Evolutionary conservation across 2,329 filamentous ascomycete species (phyloP).

Genomic region (Aspergillus novoparasiticus): DNA sequence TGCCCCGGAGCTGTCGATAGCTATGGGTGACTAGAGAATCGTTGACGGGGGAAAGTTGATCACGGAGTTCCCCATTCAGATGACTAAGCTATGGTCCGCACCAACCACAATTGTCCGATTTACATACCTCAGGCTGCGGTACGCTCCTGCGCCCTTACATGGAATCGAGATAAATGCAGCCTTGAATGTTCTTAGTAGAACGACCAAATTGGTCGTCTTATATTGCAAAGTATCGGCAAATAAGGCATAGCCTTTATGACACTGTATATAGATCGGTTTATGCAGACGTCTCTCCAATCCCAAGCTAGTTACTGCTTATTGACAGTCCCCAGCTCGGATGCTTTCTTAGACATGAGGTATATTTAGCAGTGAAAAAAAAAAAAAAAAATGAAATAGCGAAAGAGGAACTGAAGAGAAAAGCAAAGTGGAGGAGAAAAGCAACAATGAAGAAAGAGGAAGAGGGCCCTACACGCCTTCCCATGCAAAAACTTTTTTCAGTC

Average conservation of each 20-base stretch:
- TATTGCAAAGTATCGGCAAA: not conserved
- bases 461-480: constrained; percentile 26
- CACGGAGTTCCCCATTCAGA: constrained; percentile 4
- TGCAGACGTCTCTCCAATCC: not conserved
- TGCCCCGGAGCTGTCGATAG: not conserved
- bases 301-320: not conserved
- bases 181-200: not conserved
- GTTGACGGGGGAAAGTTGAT: constrained; percentile 7
- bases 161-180: not conserved
- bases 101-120: constrained; percentile 9
- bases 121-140: constrained; percentile 4
- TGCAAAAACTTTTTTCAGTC: constrained; percentile 24
- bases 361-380: not conserved
- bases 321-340: not conserved
- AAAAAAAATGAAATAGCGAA: not conserved
- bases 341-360: not conserved
- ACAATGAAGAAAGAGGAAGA: constrained; percentile 7
- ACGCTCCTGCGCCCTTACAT: not conserved
- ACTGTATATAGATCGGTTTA: not conserved
- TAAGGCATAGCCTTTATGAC: not conserved
- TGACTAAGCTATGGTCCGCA: constrained; percentile 27
- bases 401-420: not conserved
- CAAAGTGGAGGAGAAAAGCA: not conserved
- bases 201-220: too few species aligned
- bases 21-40: constrained; percentile 12